Percentiles rank a stretch among this genome's conserved stretches.
Evolutionary conservation across 192 early-diverging fungal species (phyloP).

Genomic region (Backusella circina): DNA sequence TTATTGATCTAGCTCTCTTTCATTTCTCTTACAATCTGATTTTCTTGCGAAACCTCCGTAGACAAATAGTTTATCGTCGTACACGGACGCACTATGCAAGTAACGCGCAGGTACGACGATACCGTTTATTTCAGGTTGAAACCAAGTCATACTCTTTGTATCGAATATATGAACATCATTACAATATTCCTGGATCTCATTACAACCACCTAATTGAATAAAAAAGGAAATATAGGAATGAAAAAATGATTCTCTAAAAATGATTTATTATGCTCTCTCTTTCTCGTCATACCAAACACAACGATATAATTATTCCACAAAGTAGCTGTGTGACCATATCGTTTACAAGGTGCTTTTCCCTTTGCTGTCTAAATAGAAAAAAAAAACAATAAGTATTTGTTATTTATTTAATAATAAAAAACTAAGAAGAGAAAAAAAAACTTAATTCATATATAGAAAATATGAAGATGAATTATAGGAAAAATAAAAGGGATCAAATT

Average conservation of each 20-base stretch:
- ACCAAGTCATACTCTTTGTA: conserved; percentile 51
- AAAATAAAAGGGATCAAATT: not conserved
- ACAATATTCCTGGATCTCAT: conserved; percentile 49
- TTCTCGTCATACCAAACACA: conserved; percentile 44
- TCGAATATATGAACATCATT: conserved; percentile 63
- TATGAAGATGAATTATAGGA: not conserved
- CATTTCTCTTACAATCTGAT: conserved; percentile 44
- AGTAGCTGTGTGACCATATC: conserved; percentile 58
- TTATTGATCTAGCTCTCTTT: not conserved
- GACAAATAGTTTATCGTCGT: conserved; percentile 60
- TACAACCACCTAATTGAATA: conserved; percentile 43
- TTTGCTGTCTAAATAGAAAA: conserved; percentile 19
- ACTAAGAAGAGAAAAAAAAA: not conserved
- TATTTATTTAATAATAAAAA: not conserved
- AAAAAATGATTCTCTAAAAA: not conserved
- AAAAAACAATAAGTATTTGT: not conserved
- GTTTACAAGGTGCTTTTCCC: conserved; percentile 50
- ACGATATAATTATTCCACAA: conserved; percentile 55
- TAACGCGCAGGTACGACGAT: conserved; percentile 42
- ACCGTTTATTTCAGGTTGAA: conserved; percentile 52
- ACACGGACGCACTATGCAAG: conserved; percentile 57
- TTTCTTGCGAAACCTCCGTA: conserved; percentile 57
- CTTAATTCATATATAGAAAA: not conserved
- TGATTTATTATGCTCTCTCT: too few species aligned
- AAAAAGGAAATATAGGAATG: not conserved